Base-by-base conservation (phyloP, 352 stramenopile genomes). In the Phytopythium cucurbitacearum region DNA sequence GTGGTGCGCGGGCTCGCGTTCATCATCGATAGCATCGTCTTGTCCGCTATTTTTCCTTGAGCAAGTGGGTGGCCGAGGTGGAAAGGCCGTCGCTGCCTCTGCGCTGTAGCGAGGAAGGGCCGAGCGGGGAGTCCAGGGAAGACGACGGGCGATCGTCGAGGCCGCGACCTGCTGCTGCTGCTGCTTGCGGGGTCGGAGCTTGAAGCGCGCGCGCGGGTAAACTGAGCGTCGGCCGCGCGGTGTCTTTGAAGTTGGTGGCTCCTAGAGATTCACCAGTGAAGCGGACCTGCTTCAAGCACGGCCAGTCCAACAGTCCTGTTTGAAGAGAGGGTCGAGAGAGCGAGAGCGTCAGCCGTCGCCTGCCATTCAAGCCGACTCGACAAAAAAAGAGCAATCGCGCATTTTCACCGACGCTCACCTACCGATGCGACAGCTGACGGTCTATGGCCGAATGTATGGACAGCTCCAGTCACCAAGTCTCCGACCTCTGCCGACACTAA, bases 241-340 rank as follows among this genome's bases (percentile, higher is more conserved):
- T 37, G 50, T 58, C 59, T 75, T 90, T 90, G 79, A 90, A 90
- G 79, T 87, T 90, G 70, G 73, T 84, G 76, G 76, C 70, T 87
- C 68, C 57, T 69, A 61, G 56, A 50, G 69, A 73, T 69, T 73
- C 50, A 36, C 62, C 46, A 73, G 52, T 72, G 59, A 66, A 63
- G 63, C 56, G 51, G n/a, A 57, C 60, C 21, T 28, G 71, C 78
- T 89, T 87, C 76, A 89, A 89, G 73, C 78, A 65, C 36, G 48
- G 56, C 43, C 34, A 48, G 37, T 38, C 48, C 38, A 58, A 56
- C 40, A 28, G 21, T 28, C 21, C 21, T 44, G 39, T 50, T 50
- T 50, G 5, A 39, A 21, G 40, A 69, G 45, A 36, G 16, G 28
- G 65, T 45, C 37, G 48, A 43, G 40, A 63, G 66, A 50, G 66